phyloP scores from a whole-genome alignment of 2,329 filamentous ascomycete species.

The Bipolaris bicolor region DNA sequence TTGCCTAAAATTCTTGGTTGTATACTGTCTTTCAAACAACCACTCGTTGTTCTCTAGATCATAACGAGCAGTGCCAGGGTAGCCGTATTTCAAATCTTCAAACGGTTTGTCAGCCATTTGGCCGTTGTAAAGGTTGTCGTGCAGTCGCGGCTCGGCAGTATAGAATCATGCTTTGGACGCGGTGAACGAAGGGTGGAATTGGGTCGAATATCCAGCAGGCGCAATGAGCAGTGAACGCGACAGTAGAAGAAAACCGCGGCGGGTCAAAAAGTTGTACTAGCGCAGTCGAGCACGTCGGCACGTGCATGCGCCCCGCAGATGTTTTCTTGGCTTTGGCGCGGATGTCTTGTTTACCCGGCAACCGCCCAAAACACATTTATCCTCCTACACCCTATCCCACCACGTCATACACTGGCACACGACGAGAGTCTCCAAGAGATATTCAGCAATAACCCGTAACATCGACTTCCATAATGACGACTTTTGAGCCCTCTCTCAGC shows the following conservation, averaged over 20 bases:
- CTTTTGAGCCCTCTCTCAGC: conserved; percentile 73
- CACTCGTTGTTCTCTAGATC: conserved; percentile 55
- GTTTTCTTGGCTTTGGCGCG: conserved; percentile 17
- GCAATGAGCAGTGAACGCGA: conserved; percentile 7
- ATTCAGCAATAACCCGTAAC: not conserved
- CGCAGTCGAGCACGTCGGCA: conserved; percentile 35
- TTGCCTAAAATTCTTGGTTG: conserved; percentile 29
- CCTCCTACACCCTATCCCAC: conserved; percentile 14
- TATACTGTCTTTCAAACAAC: conserved; percentile 54
- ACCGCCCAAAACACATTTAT: conserved; percentile 28
- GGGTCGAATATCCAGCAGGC: conserved; percentile 1
- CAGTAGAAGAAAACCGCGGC: conserved; percentile 13
- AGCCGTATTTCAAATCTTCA: conserved; percentile 60
- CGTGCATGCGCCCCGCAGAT: conserved; percentile 25
- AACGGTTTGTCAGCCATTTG: conserved; percentile 63
- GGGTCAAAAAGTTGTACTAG: conserved; percentile 31
- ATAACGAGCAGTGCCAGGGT: conserved; percentile 60
- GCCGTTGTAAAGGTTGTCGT: conserved; percentile 43
- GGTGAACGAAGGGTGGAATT: not conserved
- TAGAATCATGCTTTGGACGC: conserved; percentile 34
- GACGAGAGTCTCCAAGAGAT: not conserved
- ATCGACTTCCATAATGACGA: conserved; percentile 56
- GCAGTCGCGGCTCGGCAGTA: conserved; percentile 11
- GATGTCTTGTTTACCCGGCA: conserved; percentile 39
- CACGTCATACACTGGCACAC: conserved; percentile 28